Percentiles rank a stretch among this genome's conserved stretches.
Conservation (phyloP, 2,329 filamentous ascomycete genomes). For the Fonsecaea nubica region DNA sequence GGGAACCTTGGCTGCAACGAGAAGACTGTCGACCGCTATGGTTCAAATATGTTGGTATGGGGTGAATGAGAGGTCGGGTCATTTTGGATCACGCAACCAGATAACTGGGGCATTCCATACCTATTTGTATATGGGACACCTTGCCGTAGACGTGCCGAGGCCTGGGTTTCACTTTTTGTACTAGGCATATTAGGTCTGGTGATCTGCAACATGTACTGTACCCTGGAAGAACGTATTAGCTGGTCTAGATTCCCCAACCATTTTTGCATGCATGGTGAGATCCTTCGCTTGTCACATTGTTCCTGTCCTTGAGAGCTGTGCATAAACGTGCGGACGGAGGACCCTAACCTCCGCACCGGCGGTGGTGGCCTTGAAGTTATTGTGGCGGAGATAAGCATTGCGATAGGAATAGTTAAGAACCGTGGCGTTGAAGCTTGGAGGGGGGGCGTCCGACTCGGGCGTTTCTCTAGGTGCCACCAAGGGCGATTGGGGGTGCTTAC, state of each 20-base stretch:
- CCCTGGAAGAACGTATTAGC: conserved; percentile 4
- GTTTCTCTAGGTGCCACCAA: no score
- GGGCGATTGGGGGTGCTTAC: no score
- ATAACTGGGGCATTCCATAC: not conserved
- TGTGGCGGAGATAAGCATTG: not conserved
- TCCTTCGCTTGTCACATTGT: not conserved
- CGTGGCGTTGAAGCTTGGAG: conserved; percentile 25
- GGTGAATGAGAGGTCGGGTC: conserved; percentile 54
- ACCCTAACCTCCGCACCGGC: not conserved
- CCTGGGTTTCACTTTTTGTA: not conserved
- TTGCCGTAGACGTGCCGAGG: not conserved
- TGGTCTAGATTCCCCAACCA: conserved; percentile 2
- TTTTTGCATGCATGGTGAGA: not conserved
- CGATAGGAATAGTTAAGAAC: conserved; percentile 1
- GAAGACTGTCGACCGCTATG: conserved; percentile 96
- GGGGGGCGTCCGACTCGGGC: not conserved
- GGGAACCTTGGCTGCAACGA: conserved; percentile 80
- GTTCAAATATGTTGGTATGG: conserved; percentile 93
- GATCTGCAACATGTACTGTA: not conserved
- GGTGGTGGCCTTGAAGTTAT: not conserved
- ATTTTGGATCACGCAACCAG: conserved; percentile 3
- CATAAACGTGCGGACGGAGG: not conserved
- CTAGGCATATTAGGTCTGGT: not conserved
- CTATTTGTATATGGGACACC: conserved; percentile 7
- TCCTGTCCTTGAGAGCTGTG: not conserved